Evolutionary conservation across 2,329 filamentous ascomycete genomes (phyloP).

Genomic region (Fusarium dlaminii): DNA sequence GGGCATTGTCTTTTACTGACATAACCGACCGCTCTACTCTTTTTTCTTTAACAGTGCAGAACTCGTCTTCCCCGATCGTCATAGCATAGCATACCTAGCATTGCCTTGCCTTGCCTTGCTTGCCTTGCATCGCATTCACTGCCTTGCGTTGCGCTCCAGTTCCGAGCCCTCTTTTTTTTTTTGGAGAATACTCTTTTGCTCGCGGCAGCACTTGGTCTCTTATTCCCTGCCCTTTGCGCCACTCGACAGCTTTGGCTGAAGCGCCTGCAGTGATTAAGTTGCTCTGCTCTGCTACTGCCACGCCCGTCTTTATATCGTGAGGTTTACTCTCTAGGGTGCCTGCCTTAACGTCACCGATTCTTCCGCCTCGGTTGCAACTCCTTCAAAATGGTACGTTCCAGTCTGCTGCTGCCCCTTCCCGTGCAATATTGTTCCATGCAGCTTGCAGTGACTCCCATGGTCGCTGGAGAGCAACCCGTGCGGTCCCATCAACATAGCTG

Average conservation of each 20-base stretch:
- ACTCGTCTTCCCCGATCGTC: constrained; percentile 25
- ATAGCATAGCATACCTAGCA: constrained; percentile 17
- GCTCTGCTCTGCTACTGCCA: constrained; percentile 10
- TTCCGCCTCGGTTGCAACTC: constrained; percentile 22
- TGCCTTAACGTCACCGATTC: constrained; percentile 2
- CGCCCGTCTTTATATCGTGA: constrained; percentile 25
- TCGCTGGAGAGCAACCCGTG: constrained; percentile 13
- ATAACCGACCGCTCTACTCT: constrained; percentile 38
- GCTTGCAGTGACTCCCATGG: constrained; percentile 22
- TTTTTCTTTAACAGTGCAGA: constrained; percentile 25
- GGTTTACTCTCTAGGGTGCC: constrained; percentile 7
- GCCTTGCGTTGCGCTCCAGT: constrained; percentile 11
- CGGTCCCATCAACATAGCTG: constrained; percentile 24
- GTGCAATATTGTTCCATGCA: constrained; percentile 22
- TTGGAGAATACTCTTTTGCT: constrained; percentile 27
- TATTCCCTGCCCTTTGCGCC: constrained; percentile 16
- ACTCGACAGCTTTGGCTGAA: constrained; percentile 26
- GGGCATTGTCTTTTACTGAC: constrained; percentile 37
- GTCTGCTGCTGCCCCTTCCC: constrained; percentile 6
- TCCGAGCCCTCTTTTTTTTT: constrained; percentile 7
- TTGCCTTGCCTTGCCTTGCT: constrained; percentile 4
- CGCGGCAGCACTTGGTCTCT: neutral
- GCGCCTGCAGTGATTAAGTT: constrained; percentile 12
- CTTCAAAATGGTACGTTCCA: constrained; percentile 38
- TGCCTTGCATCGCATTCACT: constrained; percentile 26